Conservation (phyloP, 106 monocot species). For the Cymbidium sinense region DNA sequence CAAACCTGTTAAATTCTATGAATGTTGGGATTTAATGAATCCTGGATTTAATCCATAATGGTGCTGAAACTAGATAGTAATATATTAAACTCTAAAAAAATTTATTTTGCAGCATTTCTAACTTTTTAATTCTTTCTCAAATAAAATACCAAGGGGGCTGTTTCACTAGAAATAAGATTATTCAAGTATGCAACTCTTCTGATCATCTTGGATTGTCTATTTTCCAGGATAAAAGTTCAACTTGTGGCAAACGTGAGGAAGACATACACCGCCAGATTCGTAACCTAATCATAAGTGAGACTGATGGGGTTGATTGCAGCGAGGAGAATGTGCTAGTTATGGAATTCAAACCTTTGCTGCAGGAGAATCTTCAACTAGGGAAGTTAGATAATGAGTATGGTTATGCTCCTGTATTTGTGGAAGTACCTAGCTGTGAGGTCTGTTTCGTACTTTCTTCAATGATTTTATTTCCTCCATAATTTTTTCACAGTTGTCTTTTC, state of each 20-base stretch:
- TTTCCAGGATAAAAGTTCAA: conserved; percentile 17
- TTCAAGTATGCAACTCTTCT: neutral
- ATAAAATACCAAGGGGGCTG: too few species aligned
- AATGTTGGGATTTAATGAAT: too few species aligned
- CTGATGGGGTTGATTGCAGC: conserved; percentile 2
- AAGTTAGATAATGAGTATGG: neutral
- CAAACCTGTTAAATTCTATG: too few species aligned
- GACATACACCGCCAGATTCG: conserved; percentile 31
- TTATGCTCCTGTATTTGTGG: neutral
- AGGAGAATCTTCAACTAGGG: neutral
- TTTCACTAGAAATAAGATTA: neutral
- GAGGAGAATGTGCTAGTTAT: conserved; percentile 12
- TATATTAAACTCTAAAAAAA: too few species aligned
- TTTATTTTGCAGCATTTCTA: too few species aligned
- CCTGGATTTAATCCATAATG: too few species aligned
- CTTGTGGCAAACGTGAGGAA: conserved; percentile 30
- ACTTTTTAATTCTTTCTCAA: too few species aligned
- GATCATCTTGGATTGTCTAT: neutral
- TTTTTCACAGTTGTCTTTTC: neutral
- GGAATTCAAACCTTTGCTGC: conserved; percentile 10
- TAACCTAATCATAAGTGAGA: conserved; percentile 22
- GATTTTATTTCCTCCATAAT: neutral
- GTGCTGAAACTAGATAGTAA: too few species aligned
- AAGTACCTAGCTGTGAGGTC: neutral
- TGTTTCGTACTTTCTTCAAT: neutral